Base-by-base conservation (phyloP, 257 asterid genomes). In the Cynanchum wilfordii region DNA sequence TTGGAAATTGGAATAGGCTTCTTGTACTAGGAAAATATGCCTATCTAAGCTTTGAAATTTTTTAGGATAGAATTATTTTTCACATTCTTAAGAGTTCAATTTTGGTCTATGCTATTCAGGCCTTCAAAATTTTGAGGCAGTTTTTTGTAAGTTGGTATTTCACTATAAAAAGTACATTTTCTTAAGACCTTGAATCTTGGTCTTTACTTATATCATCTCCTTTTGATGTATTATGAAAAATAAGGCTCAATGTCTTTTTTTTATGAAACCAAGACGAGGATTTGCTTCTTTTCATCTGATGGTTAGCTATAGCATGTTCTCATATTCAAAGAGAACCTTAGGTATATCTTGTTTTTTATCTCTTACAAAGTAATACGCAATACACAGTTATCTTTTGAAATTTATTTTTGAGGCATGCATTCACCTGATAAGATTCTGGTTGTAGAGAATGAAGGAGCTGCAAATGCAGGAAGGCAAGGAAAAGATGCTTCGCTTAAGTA, bases 401-500 rank as follows among this genome's bases (percentile, higher is more conserved):
- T 24, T 36, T 33, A 20, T 16, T 63, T 74, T 25, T 60, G 15
- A 45, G 17, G 15, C 71, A 66, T 55, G 68, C 42, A 71, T 67
- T 63, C 19, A n/a, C 10, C 22, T 42, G 45, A 72, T 30, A 60
- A n/a, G 51, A 42, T 71, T 45, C 70, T 65, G 70, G 55, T 57
- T 50, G 38, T 55, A 95, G 99, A 85, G 90, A 85, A 84, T 95
- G 81, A 92, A 87, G 77, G 97, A 90, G 79, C 76, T 95, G 88
- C 97, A 95, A 81, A 86, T 85, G 63, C 87, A 78, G 19, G 97
- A 92, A 79, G 80, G 85, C 49, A 72, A 76, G 73, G 76, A 73
- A 72, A 95, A 87, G 84, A 79, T 92, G 86, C 82, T 95, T 57
- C 95, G 99, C 20, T 84, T 92, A 89, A 86, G 97, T 82, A 87